A percentile compares a stretch with the other conserved stretches of the same genome.
Conservation (phyloP, 768 basidiomycete species). For the Lactarius hatsudake region DNA sequence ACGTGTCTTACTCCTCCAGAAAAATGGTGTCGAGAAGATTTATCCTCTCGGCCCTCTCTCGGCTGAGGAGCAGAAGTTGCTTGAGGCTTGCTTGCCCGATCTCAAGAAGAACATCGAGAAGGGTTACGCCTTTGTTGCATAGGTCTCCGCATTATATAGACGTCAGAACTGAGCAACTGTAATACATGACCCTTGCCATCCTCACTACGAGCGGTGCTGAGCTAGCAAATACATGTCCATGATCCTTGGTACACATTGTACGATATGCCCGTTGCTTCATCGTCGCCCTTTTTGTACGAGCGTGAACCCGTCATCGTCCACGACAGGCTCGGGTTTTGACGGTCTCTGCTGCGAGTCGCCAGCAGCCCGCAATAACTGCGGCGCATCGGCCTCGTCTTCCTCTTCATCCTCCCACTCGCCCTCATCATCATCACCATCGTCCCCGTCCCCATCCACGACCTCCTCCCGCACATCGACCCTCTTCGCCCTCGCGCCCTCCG, state of each 20-base stretch:
- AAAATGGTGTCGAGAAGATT: slow-evolving; percentile 91
- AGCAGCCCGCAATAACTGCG: slow-evolving; percentile 49
- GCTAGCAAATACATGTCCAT: slow-evolving; percentile 2
- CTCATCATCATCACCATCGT: slow-evolving; percentile 46
- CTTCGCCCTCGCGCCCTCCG: slow-evolving; percentile 56
- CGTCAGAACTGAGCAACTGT: slow-evolving; percentile 13
- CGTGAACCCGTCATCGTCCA: slow-evolving; percentile 94
- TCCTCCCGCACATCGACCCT: slow-evolving; percentile 49
- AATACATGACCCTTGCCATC: slow-evolving; percentile 14
- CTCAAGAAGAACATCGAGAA: slow-evolving; percentile 98
- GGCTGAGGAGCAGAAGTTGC: slow-evolving; percentile 77
- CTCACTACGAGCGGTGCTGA: slow-evolving; percentile 14
- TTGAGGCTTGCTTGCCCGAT: slow-evolving; percentile 86
- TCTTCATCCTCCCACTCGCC: slow-evolving; percentile 37
- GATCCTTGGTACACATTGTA: neutral
- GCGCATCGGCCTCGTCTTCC: slow-evolving; percentile 49
- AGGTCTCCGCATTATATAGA: slow-evolving; percentile 24
- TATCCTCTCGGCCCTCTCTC: slow-evolving; percentile 78
- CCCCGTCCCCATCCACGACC: slow-evolving; percentile 40
- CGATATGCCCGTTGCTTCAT: slow-evolving; percentile 27
- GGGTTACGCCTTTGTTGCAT: slow-evolving; percentile 72
- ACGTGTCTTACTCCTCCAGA: slow-evolving; percentile 38
- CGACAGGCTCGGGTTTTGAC: slow-evolving; percentile 57
- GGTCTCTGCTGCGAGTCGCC: slow-evolving; percentile 28
- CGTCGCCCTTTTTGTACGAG: slow-evolving; percentile 55